phyloP scores from a whole-genome alignment of 1,139 yeast species.

The Yamadazyma trypodendri region DNA sequence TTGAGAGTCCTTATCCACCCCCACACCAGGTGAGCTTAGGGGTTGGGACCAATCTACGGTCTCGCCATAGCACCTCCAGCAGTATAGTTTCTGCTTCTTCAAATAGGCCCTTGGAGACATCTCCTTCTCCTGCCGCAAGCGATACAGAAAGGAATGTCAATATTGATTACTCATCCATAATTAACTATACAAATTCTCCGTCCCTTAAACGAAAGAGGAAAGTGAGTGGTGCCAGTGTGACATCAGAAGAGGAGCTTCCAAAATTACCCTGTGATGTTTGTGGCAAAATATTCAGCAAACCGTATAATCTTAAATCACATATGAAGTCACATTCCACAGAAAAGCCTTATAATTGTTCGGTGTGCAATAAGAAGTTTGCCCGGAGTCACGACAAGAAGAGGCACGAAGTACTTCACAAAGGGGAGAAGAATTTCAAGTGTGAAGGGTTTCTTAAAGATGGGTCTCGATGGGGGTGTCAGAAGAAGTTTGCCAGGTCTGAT shows the following conservation, averaged over 20 bases:
- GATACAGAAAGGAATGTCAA: conserved; percentile 8
- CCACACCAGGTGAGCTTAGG: too few relatives aligned
- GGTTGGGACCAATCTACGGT: too few relatives aligned
- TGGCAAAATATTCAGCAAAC: conserved; percentile 50
- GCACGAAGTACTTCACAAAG: conserved; percentile 55
- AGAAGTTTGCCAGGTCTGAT: conserved; percentile 56
- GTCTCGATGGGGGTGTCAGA: conserved; percentile 61
- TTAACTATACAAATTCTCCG: conserved; percentile 38
- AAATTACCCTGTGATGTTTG: conserved; percentile 46
- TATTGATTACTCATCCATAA: conserved; percentile 39
- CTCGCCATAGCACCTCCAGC: too few relatives aligned
- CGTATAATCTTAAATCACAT: conserved; percentile 56
- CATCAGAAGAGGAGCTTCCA: conserved; percentile 5
- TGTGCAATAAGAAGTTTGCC: conserved; percentile 53
- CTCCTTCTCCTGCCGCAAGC: not conserved
- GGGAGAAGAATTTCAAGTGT: conserved; percentile 55
- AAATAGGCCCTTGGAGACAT: too few relatives aligned
- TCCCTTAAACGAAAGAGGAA: conserved; percentile 35
- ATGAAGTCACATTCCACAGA: conserved; percentile 57
- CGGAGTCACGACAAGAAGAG: conserved; percentile 57
- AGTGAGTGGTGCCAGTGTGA: not conserved
- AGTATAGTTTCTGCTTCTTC: too few relatives aligned
- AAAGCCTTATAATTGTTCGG: conserved; percentile 50
- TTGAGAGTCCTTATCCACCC: not conserved
- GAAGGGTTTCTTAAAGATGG: conserved; percentile 54